Conservation (phyloP, 2,329 filamentous ascomycete genomes). For the Dryadomyces sulphureus region DNA sequence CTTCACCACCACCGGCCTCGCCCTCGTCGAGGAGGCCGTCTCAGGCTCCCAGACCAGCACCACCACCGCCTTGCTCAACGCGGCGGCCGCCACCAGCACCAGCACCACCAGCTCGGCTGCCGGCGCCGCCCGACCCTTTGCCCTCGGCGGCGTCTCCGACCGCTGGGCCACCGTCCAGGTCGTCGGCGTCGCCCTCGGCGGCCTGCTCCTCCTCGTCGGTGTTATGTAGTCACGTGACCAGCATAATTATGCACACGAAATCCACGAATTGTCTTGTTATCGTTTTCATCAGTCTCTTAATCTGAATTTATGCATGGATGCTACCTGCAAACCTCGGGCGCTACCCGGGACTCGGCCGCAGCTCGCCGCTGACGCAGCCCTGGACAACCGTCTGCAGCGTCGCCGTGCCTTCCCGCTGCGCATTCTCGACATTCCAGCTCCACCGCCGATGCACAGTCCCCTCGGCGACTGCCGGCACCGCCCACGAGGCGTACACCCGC, state of each 20-base stretch:
- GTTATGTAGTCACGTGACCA: conserved; percentile 12
- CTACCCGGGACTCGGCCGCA: conserved; percentile 5
- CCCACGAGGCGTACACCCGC: conserved; percentile 10
- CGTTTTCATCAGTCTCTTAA: not conserved
- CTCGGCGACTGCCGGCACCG: not conserved
- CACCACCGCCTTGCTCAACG: conserved; percentile 7
- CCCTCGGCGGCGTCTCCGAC: not conserved
- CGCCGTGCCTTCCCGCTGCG: not conserved
- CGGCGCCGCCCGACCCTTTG: not conserved
- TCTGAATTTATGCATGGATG: not conserved
- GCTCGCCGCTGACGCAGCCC: conserved; percentile 6
- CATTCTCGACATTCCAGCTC: conserved; percentile 4
- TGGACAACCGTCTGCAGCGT: conserved; percentile 5
- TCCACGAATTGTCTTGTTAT: not conserved
- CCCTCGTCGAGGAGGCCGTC: conserved; percentile 17
- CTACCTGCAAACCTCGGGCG: no score
- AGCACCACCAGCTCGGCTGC: conserved; percentile 1
- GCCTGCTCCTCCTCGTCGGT: conserved; percentile 15
- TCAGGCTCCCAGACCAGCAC: conserved; percentile 17
- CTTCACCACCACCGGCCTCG: conserved; percentile 17
- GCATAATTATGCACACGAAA: no score
- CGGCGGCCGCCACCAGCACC: not conserved
- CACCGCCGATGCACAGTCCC: conserved; percentile 5
- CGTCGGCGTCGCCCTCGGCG: conserved; percentile 15
- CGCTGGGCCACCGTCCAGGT: conserved; percentile 12